phyloP scores from a whole-genome alignment of 208 protist species.

The Trypanosoma brucei region DNA sequence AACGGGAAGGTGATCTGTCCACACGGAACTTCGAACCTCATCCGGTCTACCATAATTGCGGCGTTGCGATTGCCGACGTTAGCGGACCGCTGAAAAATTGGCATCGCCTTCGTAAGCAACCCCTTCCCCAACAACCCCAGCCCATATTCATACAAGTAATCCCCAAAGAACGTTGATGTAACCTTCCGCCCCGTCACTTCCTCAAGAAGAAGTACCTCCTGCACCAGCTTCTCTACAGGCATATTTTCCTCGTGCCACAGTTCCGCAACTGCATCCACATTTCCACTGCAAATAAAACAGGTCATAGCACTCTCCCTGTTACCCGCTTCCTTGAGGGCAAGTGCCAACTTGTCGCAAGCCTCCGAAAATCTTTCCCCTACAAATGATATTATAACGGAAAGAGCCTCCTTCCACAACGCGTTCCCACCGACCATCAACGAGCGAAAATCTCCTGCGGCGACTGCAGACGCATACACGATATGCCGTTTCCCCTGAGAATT shows the following conservation, averaged over 20 bases:
- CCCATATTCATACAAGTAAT: slow-evolving; percentile 56
- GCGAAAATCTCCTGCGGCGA: slow-evolving; percentile 62
- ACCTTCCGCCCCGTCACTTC: slow-evolving; percentile 45
- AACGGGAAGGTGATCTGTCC: slow-evolving; percentile 36
- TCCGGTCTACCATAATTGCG: slow-evolving; percentile 56
- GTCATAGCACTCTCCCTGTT: slow-evolving; percentile 66
- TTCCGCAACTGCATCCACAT: slow-evolving; percentile 66
- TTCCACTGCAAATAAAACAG: slow-evolving; percentile 73
- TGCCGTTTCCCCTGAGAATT: slow-evolving; percentile 46
- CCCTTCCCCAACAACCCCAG: slow-evolving; percentile 44
- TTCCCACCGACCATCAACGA: slow-evolving; percentile 28
- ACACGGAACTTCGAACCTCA: slow-evolving; percentile 32
- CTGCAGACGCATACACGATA: slow-evolving; percentile 60
- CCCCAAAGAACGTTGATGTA: slow-evolving; percentile 38
- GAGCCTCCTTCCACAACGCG: slow-evolving; percentile 70
- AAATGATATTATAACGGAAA: slow-evolving; percentile 66
- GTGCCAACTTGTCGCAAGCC: slow-evolving; percentile 59
- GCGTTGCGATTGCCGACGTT: slow-evolving; percentile 47
- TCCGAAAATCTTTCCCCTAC: slow-evolving; percentile 64
- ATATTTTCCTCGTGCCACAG: slow-evolving; percentile 45
- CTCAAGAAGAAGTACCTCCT: slow-evolving; percentile 61
- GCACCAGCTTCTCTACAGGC: slow-evolving; percentile 47
- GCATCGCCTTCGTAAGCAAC: slow-evolving; percentile 34
- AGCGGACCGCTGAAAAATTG: slow-evolving; percentile 56
- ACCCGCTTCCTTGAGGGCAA: slow-evolving; percentile 32